Conservation (phyloP, 1,284 basidiomycete species). For the Chalciporus sp. region DNA sequence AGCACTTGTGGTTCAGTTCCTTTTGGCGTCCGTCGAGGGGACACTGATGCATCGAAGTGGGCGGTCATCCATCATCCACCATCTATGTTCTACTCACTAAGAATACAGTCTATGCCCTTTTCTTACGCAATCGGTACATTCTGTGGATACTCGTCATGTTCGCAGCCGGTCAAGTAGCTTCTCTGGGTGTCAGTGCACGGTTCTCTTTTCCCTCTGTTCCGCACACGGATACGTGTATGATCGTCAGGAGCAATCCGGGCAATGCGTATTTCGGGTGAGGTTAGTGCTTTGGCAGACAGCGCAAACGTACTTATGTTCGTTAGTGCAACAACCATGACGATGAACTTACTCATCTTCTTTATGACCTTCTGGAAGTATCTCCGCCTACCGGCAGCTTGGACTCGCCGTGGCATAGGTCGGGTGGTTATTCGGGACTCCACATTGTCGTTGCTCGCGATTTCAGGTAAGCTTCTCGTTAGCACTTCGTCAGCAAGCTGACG, state of each 20-base stretch:
- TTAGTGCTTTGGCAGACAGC: neutral
- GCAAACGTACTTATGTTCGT: neutral
- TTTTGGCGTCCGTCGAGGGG: slow-evolving; percentile 11
- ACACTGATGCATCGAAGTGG: slow-evolving; percentile 21
- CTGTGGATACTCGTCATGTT: slow-evolving; percentile 7
- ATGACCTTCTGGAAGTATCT: slow-evolving; percentile 23
- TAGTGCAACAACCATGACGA: slow-evolving; percentile 21
- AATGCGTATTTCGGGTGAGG: slow-evolving; percentile 23
- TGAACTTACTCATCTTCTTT: slow-evolving; percentile 13
- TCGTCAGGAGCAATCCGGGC: slow-evolving; percentile 14
- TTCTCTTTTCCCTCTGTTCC: slow-evolving; percentile 11
- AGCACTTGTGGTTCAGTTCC: slow-evolving; percentile 16
- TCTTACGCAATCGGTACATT: slow-evolving; percentile 8
- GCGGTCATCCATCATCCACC: neutral
- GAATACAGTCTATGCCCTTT: slow-evolving; percentile 19
- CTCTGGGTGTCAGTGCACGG: slow-evolving; percentile 21
- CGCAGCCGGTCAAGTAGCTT: slow-evolving; percentile 13
- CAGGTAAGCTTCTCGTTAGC: slow-evolving; percentile 4
- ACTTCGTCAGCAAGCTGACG: neutral
- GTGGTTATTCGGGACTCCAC: slow-evolving; percentile 20
- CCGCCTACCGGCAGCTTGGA: slow-evolving; percentile 11
- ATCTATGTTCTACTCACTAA: neutral
- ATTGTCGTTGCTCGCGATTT: slow-evolving; percentile 8
- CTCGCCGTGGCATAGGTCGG: slow-evolving; percentile 2
- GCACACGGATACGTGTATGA: slow-evolving; percentile 21